Percentiles rank a stretch among this genome's conserved stretches.
phyloP scores from a whole-genome alignment of 768 basidiomycete species.

The Amylocystis lapponica region DNA sequence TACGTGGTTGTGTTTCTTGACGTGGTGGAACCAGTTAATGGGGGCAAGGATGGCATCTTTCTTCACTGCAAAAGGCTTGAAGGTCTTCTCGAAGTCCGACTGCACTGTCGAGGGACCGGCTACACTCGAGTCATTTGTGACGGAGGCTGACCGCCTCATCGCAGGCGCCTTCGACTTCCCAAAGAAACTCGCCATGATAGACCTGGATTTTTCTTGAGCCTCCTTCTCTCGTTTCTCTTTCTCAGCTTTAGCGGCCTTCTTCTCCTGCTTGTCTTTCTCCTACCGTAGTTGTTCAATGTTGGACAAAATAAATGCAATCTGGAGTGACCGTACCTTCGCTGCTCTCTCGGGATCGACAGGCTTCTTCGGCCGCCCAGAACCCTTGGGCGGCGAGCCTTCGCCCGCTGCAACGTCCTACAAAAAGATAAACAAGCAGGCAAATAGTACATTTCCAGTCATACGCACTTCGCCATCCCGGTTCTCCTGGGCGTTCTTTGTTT shows the following conservation, averaged over 20 bases:
- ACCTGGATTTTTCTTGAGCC: conserved; percentile 65
- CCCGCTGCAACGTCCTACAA: too few relatives aligned
- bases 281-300: conserved; percentile 24
- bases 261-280: conserved; percentile 67
- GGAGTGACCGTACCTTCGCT: conserved; percentile 50
- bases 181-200: conserved; percentile 77
- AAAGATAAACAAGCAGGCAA: background rate
- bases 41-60: conserved; percentile 72
- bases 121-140: conserved; percentile 19
- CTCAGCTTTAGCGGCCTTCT: conserved; percentile 62
- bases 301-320: background rate
- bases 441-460: background rate
- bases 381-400: conserved; percentile 10
- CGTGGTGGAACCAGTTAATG: conserved; percentile 56
- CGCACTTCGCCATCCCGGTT: background rate
- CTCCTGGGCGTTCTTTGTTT: background rate
- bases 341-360: conserved; percentile 49
- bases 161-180: conserved; percentile 46
- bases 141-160: conserved; percentile 13
- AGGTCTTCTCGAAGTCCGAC: conserved; percentile 67
- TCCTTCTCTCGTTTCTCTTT: conserved; percentile 69
- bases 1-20: conserved; percentile 22
- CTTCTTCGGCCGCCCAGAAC: conserved; percentile 44
- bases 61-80: conserved; percentile 76
- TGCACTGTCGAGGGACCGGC: conserved; percentile 32